These are phyloP conservation scores for Candida ipomoeae DNA, from an alignment of 805 yeast species.

Conservation along the genomic window DNA sequence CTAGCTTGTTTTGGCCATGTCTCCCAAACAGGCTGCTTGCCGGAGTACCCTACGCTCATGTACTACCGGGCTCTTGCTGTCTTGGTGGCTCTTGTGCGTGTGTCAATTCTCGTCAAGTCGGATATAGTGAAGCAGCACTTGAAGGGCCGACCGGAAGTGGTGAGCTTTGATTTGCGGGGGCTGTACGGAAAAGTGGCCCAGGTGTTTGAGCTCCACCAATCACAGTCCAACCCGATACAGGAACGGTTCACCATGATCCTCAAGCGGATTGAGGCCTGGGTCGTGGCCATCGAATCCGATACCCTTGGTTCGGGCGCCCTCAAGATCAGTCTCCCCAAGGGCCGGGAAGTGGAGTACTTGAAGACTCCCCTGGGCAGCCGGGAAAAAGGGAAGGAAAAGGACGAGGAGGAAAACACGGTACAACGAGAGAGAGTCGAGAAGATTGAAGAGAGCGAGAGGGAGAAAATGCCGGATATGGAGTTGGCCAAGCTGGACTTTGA, in stretches of 20 bases:
- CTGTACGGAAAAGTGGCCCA: constrained; percentile 5
- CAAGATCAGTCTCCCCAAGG: constrained; percentile 28
- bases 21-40: constrained; percentile 29
- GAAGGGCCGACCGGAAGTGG: not conserved
- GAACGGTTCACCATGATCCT: constrained; percentile 10
- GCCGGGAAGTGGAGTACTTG: constrained; percentile 25
- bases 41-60: constrained; percentile 47
- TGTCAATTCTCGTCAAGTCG: constrained; percentile 43
- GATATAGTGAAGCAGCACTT: constrained; percentile 7
- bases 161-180: constrained; percentile 5
- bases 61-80: constrained; percentile 54
- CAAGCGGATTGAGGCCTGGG: constrained; percentile 26
- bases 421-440: not conserved
- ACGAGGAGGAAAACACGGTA: not conserved
- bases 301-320: constrained; percentile 1
- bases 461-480: too few relatives aligned
- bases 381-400: not conserved
- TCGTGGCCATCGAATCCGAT: constrained; percentile 7
- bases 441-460: too few relatives aligned
- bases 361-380: not conserved
- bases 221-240: constrained; percentile 2
- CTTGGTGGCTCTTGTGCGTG: constrained; percentile 43
- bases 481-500: not conserved
- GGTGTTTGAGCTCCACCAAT: constrained; percentile 1
- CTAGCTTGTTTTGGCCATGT: constrained; percentile 42